phyloP scores from a whole-genome alignment of 441 rosid species.

The Erodium moschatum region DNA sequence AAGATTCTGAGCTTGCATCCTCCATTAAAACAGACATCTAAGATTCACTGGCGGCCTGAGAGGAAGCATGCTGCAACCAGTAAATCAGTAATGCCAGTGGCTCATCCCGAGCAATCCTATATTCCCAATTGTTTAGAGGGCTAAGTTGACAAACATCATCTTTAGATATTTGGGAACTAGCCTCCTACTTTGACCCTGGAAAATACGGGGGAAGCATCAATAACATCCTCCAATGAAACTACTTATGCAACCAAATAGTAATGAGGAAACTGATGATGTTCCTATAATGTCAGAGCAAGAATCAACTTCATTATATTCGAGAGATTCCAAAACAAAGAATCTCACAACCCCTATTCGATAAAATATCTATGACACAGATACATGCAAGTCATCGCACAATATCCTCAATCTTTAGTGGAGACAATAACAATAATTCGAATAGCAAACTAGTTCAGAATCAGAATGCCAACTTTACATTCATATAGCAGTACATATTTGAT shows the following conservation, averaged over 20 bases:
- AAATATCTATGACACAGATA: neutral
- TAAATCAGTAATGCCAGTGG: constrained; percentile 19
- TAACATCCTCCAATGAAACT: constrained; percentile 23
- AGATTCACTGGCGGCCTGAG: constrained; percentile 26
- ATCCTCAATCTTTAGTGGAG: neutral
- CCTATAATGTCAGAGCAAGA: constrained; percentile 8
- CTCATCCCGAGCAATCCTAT: constrained; percentile 15
- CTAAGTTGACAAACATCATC: constrained; percentile 28
- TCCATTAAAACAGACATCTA: constrained; percentile 21
- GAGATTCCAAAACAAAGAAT: constrained; percentile 14
- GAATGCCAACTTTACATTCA: neutral
- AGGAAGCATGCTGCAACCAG: constrained; percentile 21
- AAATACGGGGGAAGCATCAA: constrained; percentile 40
- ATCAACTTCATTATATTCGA: neutral
- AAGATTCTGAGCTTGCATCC: constrained; percentile 23
- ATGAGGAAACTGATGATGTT: constrained; percentile 14
- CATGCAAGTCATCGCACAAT: neutral
- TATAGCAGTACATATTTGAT: neutral
- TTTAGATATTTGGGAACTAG: constrained; percentile 26
- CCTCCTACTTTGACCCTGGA: constrained; percentile 37
- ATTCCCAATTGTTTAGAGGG: constrained; percentile 23
- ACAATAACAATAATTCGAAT: neutral
- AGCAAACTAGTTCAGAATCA: constrained; percentile 5
- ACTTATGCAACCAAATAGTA: constrained; percentile 18
- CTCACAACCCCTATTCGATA: neutral